These are phyloP conservation scores for Austroboletus eburneus DNA, from an alignment of 768 basidiomycete species.

Conservation along the genomic window DNA sequence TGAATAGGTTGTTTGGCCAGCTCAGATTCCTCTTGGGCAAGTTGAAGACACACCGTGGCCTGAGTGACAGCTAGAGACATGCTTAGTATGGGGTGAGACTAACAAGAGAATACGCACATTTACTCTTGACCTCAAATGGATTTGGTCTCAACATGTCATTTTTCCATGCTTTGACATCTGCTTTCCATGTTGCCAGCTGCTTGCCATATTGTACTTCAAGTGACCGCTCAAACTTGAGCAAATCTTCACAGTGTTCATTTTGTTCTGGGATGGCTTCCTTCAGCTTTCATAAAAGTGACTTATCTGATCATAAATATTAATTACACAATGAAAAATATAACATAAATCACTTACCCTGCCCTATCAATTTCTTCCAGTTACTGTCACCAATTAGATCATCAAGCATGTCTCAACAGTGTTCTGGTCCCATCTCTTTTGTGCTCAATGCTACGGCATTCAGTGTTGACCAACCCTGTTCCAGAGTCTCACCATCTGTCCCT, in stretches of 20 bases:
- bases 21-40: conserved; percentile 13
- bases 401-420: conserved; percentile 31
- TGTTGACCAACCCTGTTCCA: conserved; percentile 36
- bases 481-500: conserved; percentile 25
- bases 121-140: conserved; percentile 3
- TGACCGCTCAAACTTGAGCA: conserved; percentile 1
- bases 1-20: background rate
- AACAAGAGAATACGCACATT: background rate
- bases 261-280: conserved; percentile 3
- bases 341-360: conserved; percentile 22
- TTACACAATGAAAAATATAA: background rate
- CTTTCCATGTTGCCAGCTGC: background rate
- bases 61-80: conserved; percentile 4
- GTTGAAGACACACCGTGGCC: conserved; percentile 6
- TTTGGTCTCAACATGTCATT: conserved; percentile 4
- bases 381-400: conserved; percentile 36
- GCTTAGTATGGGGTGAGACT: background rate
- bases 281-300: background rate
- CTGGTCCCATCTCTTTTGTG: conserved; percentile 35
- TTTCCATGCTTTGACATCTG: conserved; percentile 5
- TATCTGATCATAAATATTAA: background rate
- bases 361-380: conserved; percentile 33
- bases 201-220: background rate
- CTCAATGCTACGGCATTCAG: conserved; percentile 30
- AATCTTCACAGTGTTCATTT: conserved; percentile 5